Base-by-base conservation (phyloP, 169 alveolate genomes). In the Eimeria zaria region DNA sequence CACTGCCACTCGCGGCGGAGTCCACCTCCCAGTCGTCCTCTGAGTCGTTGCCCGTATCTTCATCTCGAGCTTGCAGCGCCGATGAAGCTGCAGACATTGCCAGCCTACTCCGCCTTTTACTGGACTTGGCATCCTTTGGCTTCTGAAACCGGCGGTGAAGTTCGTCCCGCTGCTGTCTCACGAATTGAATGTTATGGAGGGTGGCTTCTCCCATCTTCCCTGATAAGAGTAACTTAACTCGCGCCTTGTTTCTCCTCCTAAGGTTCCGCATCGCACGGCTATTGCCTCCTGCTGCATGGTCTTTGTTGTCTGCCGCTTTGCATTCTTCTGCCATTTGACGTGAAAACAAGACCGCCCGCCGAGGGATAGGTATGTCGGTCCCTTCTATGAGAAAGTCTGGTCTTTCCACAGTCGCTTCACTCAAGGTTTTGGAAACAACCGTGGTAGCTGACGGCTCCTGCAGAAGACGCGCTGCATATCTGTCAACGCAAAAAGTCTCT, bases 271-370 rank as follows among this genome's bases (percentile, higher is more conserved):
- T 76, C 2, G 74, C 81, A 11, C 16, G 62, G 67, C 39, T 55
- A 16, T 12, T 14, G n/a, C 80, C 74, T 85, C 53, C 80, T 33
- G 91, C 44, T 30, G 92, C 39, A 2, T 44, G 55, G 62, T 39
- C 64, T 5, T 46, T 41, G 87, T 41, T 41, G 76, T 30, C 69
- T 55, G 27, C 64, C 24, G 12, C 22, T 30, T n/a, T 84, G 92
- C 92, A 58, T 3, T 22, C 78, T 12, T 84, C 62, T 6, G 92
- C 95, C 64, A 27, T 64, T 36, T 5, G n/a, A 12, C 69, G 62
- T 46, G 88, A 48, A 20, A 97, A 95, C 81, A 83, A 93, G 11
- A 87, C 71, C 69, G 97, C 91, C 83, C 97, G 88, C 78, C 96
- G 92, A 44, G 97, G 93, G 78, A 97, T 71, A 60, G 89, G 84